Evolutionary conservation across 805 yeast genomes (phyloP), one percentile per base, ranked within the genome.

Genomic region (Isabelozyma heimii): DNA sequence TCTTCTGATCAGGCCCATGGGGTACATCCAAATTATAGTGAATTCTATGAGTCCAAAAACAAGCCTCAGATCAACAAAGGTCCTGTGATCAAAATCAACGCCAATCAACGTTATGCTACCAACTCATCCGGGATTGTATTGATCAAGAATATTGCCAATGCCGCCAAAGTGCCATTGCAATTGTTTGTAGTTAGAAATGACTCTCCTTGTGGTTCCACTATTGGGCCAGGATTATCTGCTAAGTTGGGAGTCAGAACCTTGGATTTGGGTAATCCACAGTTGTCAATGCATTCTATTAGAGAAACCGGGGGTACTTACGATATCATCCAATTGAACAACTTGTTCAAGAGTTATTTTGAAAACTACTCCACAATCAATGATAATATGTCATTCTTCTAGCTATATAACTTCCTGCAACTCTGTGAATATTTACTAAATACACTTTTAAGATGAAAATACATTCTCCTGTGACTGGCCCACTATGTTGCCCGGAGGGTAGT

Each of bases 1-100:
- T 91, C 97, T 0, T 89, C 97, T 0, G 99, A 92, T 66, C 94
- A 91, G 83, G 97, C 98, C 1, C 99, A 92, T 64, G 98, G 97
- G 30, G 87, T 92, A 37, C 97, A 92, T 66, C 99, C 99, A 49
- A 92, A 92, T 67, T 92, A 92, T 66, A 70, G 81, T 4, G 79
- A 77, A 46, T 81, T 81, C 57, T 87, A 94, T 68, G 98, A 94
- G 63, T 63, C 81, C 17, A 73, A 79, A 52, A 96, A 92, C 66
- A 81, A 82, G 54, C 98, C 99, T 1, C 76, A 77, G 45, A 71
- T 92, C 52, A 95, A 96, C 61, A 75, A 76, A 35, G 99, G 99
- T 6, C 97, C 98, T 0, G 97, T 91, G 2, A 82, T 92, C 62
- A 92, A 92, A 68, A 73, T 92, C 63, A 92, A 92, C 62, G 97